Percentiles rank a stretch among this genome's conserved stretches.
These are phyloP conservation scores for Capronia americana DNA, from an alignment of 2,329 filamentous ascomycete genomes.

Conservation along the genomic window DNA sequence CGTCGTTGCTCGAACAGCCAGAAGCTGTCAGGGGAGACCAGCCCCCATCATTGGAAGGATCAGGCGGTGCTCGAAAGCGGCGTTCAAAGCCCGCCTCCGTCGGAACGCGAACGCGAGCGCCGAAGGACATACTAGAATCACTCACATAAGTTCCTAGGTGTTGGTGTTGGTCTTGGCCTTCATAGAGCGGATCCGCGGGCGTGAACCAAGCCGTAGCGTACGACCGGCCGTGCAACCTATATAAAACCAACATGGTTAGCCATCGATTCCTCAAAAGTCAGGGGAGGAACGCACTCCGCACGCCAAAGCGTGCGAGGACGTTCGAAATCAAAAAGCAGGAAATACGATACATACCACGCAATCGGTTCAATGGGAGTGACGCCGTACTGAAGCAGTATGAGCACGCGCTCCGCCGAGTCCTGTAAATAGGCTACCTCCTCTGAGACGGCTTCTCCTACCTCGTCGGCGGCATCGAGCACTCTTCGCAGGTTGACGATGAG, in stretches of 20 bases:
- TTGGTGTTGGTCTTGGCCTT: neutral
- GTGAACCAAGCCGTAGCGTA: neutral
- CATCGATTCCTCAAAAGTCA: neutral
- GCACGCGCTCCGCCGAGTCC: neutral
- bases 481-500: neutral
- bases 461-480: neutral
- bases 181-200: neutral
- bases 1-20: neutral
- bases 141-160: neutral
- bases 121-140: neutral
- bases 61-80: neutral
- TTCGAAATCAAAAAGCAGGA: neutral
- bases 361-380: constrained; percentile 7
- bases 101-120: neutral
- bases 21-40: neutral
- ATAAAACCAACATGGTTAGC: neutral
- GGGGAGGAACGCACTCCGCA: neutral
- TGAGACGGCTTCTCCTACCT: neutral
- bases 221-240: neutral
- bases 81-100: neutral
- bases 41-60: neutral
- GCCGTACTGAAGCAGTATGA: neutral
- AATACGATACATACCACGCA: neutral
- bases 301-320: neutral
- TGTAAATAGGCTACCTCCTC: neutral